These are phyloP conservation scores for Syncephalastrum racemosum DNA, from an alignment of 371 early-diverging fungal species.

Conservation along the genomic window DNA sequence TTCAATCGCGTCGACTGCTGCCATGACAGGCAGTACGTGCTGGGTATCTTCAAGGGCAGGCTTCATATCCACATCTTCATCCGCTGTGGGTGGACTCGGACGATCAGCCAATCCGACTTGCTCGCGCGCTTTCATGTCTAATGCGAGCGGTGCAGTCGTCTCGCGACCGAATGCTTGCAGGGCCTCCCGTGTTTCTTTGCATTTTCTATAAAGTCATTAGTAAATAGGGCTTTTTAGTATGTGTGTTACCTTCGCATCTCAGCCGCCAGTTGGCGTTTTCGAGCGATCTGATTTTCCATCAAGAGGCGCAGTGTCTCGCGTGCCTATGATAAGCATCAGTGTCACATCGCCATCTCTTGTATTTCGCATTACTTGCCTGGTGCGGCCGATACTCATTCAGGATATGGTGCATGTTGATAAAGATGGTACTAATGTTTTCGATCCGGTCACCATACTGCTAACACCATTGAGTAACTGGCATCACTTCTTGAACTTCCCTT, in stretches of 20 bases:
- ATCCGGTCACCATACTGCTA: slow-evolving; percentile 55
- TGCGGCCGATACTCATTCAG: slow-evolving; percentile 73
- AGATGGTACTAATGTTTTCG: slow-evolving; percentile 65
- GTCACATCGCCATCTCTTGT: neutral
- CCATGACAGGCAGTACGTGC: too few species aligned
- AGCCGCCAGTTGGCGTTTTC: slow-evolving; percentile 50
- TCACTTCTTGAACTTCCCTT: neutral
- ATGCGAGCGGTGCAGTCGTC: slow-evolving; percentile 6
- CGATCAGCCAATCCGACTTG: too few species aligned
- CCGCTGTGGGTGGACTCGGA: too few species aligned
- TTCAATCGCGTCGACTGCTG: too few species aligned
- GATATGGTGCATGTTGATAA: slow-evolving; percentile 75
- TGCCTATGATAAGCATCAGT: slow-evolving; percentile 30
- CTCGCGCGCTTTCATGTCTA: too few species aligned
- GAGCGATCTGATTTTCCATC: slow-evolving; percentile 69
- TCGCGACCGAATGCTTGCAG: slow-evolving; percentile 19
- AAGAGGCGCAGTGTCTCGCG: slow-evolving; percentile 70
- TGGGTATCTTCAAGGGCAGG: too few species aligned
- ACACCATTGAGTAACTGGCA: neutral
- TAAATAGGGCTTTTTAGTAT: neutral
- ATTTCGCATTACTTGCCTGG: slow-evolving; percentile 39
- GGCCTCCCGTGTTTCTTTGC: slow-evolving; percentile 16
- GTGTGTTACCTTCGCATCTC: slow-evolving; percentile 48
- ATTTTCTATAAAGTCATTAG: slow-evolving; percentile 14
- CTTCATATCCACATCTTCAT: too few species aligned